Conservation (phyloP, 2,329 filamentous ascomycete genomes). For the Penicillium verrucosum region DNA sequence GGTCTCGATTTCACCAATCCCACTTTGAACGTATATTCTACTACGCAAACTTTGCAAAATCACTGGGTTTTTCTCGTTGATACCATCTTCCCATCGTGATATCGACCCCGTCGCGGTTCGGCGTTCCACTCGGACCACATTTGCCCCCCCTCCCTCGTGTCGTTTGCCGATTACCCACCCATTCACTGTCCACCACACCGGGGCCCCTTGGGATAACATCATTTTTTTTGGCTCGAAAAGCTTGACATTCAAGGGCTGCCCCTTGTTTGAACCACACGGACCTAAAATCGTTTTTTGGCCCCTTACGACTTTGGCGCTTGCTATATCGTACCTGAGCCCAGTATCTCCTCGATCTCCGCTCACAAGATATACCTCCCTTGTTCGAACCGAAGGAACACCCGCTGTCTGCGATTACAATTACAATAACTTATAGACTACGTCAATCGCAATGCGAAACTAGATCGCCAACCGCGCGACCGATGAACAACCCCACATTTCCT, state of each 20-base stretch:
- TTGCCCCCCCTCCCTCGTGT: constrained; percentile 11
- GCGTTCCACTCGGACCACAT: constrained; percentile 11
- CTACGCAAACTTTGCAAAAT: not conserved
- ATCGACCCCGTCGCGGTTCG: constrained; percentile 10
- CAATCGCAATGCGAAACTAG: constrained; percentile 38
- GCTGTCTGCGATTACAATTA: not conserved
- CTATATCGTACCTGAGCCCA: constrained; percentile 1
- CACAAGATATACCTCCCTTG: constrained; percentile 2
- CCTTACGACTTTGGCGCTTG: constrained; percentile 5
- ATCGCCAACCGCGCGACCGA: constrained; percentile 25
- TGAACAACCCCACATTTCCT: constrained; percentile 21
- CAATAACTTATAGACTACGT: not conserved
- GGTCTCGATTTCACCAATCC: constrained; percentile 10
- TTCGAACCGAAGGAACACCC: not conserved
- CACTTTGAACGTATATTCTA: not conserved
- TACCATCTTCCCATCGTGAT: constrained; percentile 7
- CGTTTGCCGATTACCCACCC: constrained; percentile 7
- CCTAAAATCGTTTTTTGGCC: not conserved
- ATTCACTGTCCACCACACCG: constrained; percentile 1
- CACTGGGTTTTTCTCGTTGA: not conserved
- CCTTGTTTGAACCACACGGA: not conserved
- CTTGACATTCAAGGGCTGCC: not conserved
- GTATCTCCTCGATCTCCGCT: not conserved
- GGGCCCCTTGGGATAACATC: constrained; percentile 1
- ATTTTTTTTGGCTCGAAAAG: not conserved